phyloP scores from a whole-genome alignment of 257 asterid genomes.

The Apocynum venetum region DNA sequence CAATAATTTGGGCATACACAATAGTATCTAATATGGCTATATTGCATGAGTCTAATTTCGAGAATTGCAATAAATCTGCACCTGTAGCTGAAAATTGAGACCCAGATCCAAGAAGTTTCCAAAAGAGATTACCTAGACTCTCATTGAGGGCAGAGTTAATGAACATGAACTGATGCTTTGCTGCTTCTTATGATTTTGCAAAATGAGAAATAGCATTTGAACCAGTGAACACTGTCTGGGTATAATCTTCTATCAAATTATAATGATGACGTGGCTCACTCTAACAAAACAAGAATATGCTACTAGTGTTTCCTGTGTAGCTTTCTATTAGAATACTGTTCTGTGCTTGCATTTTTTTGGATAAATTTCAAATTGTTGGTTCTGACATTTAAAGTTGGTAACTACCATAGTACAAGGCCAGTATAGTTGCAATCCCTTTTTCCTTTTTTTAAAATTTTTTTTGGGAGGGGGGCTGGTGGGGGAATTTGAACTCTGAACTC shows the following conservation, averaged over 20 bases:
- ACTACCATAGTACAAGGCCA: not conserved
- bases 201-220: not conserved
- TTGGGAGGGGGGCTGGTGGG: not conserved
- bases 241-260: not conserved
- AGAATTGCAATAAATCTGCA: not conserved
- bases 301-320: too few species aligned
- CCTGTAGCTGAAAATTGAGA: not conserved
- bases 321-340: too few species aligned
- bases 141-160: not conserved
- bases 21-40: not conserved
- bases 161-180: not conserved
- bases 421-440: not conserved
- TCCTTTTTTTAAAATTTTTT: too few species aligned
- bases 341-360: too few species aligned
- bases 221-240: not conserved
- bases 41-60: not conserved
- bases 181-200: not conserved
- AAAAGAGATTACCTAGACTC: not conserved
- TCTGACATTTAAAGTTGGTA: too few species aligned
- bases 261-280: not conserved
- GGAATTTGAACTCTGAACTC: not conserved
- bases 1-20: not conserved
- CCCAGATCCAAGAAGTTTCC: not conserved
- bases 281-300: not conserved
- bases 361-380: too few species aligned